Evolutionary conservation across 352 stramenopile species (phyloP).

Genomic region (Globisporangium nunn): DNA sequence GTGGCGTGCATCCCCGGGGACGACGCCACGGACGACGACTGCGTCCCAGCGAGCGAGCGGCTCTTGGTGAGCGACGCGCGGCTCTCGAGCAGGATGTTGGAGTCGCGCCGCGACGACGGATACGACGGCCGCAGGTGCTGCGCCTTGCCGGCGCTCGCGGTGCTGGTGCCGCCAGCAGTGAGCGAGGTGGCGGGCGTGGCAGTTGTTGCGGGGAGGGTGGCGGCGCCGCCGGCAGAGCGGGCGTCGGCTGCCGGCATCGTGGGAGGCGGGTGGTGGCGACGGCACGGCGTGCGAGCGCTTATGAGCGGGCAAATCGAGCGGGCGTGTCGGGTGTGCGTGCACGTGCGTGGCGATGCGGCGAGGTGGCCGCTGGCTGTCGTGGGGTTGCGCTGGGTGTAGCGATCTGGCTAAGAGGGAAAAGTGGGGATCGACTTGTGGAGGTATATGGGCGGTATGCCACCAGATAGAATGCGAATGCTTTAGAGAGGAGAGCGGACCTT

Average conservation of each 20-base stretch:
- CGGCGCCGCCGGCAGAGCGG: background rate
- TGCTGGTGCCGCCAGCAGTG: background rate
- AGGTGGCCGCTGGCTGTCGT: no score
- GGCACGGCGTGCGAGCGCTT: background rate
- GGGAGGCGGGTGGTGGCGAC: background rate
- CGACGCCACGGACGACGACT: conserved; percentile 14
- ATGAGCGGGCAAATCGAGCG: background rate
- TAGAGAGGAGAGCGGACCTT: no score
- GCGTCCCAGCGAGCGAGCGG: conserved; percentile 9
- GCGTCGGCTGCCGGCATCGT: conserved; percentile 1
- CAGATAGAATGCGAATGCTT: no score
- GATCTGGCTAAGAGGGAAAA: background rate
- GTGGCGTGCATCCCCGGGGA: conserved; percentile 5
- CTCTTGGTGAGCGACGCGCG: conserved; percentile 59
- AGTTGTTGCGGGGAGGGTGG: no score
- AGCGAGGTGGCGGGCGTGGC: no score
- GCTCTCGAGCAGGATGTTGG: conserved; percentile 24
- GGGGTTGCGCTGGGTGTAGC: no score
- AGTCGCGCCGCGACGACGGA: conserved; percentile 12
- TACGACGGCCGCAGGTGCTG: conserved; percentile 7
- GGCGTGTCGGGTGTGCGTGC: background rate
- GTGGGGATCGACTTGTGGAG: background rate
- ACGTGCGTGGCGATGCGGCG: background rate
- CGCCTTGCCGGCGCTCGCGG: background rate
- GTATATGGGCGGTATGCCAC: no score